Base-by-base conservation (phyloP, 1,284 basidiomycete species). In the Chondrostereum purpureum region DNA sequence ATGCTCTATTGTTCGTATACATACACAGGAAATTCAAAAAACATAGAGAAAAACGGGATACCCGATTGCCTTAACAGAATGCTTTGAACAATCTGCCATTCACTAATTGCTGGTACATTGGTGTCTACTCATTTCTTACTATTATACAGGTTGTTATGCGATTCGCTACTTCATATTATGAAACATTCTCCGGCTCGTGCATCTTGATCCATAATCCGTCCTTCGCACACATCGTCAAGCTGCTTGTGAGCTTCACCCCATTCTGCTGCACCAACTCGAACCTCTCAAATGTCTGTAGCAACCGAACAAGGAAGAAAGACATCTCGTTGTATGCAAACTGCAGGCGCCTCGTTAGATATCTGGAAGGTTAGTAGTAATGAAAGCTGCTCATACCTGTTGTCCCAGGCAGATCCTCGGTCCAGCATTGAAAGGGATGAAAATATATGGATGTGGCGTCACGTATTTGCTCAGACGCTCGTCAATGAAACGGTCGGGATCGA, bases 361-460 rank as follows among this genome's bases (percentile, higher is more conserved):
- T 18, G 10, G 21, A 10, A n/a, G n/a, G 18, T 4, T 4, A 27
- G 11, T 8, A 24, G 21, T 4, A 38, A 18, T 16, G 10, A 14
- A 4, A 12, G 3, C 43, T 43, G 38, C 5, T 44, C 53, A 14
- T 34, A 69, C 71, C 60, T 76, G 76, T 57, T 82, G 78, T 3
- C 79, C 78, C 3, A 82, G 66, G 53, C 78, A 80, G 45, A 79
- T 78, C 2, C 77, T 60, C 3, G 73, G 73, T 1, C 76, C 76
- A 0, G 71, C 77, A 53, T 78, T 78, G 68, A 80, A 80, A 2
- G 79, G 78, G 1, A 75, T 57, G 61, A 80, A 80, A 40, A 79
- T 77, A 59, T 70, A 78, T 3, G 78, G 78, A 52, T 80, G 79
- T 1, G 69, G 65, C 0, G 66, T 68, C 11, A 77, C 62, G 49